Evolutionary conservation across 805 yeast genomes (phyloP).

Genomic region (Lipomyces yamadae): DNA sequence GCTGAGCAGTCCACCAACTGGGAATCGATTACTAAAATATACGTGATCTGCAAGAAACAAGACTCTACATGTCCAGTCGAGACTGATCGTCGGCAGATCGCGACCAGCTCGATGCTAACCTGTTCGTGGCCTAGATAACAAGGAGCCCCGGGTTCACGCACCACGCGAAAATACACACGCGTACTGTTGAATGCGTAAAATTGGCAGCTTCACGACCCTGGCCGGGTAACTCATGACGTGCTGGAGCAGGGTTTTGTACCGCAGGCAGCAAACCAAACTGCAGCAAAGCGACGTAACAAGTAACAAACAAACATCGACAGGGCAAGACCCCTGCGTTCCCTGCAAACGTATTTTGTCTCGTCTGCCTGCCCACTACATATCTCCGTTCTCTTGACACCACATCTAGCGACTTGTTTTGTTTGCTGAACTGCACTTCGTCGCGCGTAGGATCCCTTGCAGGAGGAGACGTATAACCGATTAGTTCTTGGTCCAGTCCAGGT

Average conservation of each 20-base stretch:
- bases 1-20: not conserved
- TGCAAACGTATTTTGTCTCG: not conserved
- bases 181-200: not conserved
- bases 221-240: not conserved
- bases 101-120: not conserved
- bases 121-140: not conserved
- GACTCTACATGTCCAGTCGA: not conserved
- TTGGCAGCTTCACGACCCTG: not conserved
- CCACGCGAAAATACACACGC: not conserved
- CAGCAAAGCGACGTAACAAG: constrained; percentile 1
- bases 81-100: not conserved
- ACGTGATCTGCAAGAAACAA: not conserved
- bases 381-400: not conserved
- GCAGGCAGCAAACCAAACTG: not conserved
- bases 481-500: not conserved
- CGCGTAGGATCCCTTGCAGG: not conserved
- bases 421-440: not conserved
- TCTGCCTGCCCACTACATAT: not conserved
- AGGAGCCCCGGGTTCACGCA: not conserved
- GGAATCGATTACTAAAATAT: not conserved
- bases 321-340: not conserved
- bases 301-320: not conserved
- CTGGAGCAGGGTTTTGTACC: too few relatives aligned
- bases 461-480: not conserved
- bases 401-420: not conserved